phyloP scores from a whole-genome alignment of 257 asterid genomes.

The Leonotis leonurus region DNA sequence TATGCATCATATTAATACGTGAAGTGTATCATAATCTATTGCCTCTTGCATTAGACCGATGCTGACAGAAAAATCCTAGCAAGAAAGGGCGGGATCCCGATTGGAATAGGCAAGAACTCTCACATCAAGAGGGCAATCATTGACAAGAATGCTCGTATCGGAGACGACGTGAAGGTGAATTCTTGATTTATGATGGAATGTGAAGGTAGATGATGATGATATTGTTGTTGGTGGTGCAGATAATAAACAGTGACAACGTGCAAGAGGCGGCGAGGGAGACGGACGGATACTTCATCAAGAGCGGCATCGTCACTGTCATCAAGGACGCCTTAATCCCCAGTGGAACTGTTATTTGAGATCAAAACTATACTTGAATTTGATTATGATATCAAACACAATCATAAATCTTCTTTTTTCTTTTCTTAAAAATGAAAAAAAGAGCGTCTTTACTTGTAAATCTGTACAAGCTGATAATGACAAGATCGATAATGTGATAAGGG shows the following conservation, averaged over 20 bases:
- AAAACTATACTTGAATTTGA: too few species aligned
- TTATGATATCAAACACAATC: neutral
- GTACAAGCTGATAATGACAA: too few species aligned
- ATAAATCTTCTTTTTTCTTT: too few species aligned
- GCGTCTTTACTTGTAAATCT: too few species aligned
- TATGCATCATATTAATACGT: too few species aligned
- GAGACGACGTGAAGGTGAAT: slow-evolving; percentile 44
- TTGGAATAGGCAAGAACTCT: slow-evolving; percentile 53
- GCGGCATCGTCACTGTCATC: slow-evolving; percentile 53
- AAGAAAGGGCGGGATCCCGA: slow-evolving; percentile 48
- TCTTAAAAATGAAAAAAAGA: too few species aligned
- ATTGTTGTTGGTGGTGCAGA: slow-evolving; percentile 27
- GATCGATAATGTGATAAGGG: too few species aligned
- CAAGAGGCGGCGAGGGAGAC: slow-evolving; percentile 72
- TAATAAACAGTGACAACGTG: slow-evolving; percentile 44
- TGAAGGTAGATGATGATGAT: neutral
- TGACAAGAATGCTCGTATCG: slow-evolving; percentile 62
- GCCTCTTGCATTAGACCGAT: too few species aligned
- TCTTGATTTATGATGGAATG: too few species aligned
- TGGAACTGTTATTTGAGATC: slow-evolving; percentile 43
- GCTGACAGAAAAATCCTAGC: slow-evolving; percentile 38
- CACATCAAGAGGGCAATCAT: slow-evolving; percentile 62
- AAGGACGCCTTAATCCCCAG: slow-evolving; percentile 61
- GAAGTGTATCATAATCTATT: too few species aligned
- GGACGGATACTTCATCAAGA: slow-evolving; percentile 67